Evolutionary conservation across 2,329 filamentous ascomycete species (phyloP).

Genomic region (Stemphylium beticola): DNA sequence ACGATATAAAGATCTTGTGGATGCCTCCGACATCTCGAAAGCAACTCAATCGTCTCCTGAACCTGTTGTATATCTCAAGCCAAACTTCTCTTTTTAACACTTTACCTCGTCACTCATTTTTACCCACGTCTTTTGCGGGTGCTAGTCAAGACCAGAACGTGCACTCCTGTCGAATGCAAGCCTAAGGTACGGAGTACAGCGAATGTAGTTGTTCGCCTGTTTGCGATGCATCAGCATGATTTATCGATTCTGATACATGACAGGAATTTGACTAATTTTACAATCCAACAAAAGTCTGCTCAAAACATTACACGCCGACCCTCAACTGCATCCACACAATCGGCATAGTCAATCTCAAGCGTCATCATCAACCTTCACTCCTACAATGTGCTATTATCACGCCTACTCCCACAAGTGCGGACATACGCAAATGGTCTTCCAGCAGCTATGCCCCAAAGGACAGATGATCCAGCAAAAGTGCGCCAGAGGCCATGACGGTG

Average conservation of each 20-base stretch:
- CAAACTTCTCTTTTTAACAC: not conserved
- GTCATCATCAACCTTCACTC: not conserved
- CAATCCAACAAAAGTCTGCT: not conserved
- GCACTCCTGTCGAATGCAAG: not conserved
- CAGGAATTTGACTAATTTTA: no score
- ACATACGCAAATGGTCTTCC: slow-evolving; percentile 50
- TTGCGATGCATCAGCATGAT: not conserved
- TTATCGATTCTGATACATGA: not conserved
- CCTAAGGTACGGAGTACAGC: no score
- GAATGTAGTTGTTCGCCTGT: not conserved
- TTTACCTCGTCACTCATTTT: not conserved
- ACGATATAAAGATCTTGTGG: slow-evolving; percentile 3
- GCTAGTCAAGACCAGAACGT: not conserved
- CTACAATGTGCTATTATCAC: slow-evolving; percentile 57
- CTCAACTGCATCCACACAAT: no score
- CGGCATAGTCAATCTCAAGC: not conserved
- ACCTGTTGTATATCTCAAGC: not conserved
- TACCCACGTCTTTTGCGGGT: not conserved
- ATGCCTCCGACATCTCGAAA: not conserved
- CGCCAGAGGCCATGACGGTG: slow-evolving; percentile 36
- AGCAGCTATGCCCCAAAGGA: slow-evolving; percentile 36
- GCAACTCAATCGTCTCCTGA: not conserved
- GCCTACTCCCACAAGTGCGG: slow-evolving; percentile 55
- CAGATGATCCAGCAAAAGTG: slow-evolving; percentile 44
- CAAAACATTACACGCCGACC: not conserved